phyloP scores from a whole-genome alignment of 2,329 filamentous ascomycete genomes.

The Pseudogymnoascus sp. region DNA sequence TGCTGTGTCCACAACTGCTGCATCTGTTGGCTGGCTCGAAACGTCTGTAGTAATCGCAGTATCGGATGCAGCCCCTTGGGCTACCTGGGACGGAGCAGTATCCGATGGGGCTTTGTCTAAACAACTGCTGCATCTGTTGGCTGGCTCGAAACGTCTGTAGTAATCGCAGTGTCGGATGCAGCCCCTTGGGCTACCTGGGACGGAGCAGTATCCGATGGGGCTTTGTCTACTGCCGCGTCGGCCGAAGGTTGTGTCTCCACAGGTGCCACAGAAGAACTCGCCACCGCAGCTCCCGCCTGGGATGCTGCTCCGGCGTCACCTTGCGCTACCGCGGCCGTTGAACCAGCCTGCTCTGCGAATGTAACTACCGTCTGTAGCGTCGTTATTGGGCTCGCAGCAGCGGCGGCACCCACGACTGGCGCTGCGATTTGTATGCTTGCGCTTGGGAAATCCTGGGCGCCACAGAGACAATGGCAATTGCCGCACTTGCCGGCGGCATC shows the following conservation, averaged over 20 bases:
- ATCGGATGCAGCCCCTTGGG: not conserved
- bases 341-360: not conserved
- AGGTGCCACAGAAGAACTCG: not conserved
- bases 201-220: not conserved
- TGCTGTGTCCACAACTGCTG: slow-evolving; percentile 11
- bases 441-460: not conserved
- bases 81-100: not conserved
- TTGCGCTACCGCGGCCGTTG: slow-evolving; percentile 4
- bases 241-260: not conserved
- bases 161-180: not conserved
- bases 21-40: not conserved
- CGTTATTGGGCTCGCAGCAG: not conserved
- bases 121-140: slow-evolving; percentile 8
- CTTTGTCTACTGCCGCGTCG: not conserved
- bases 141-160: not conserved
- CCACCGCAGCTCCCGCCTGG: not conserved
- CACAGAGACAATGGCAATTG: not conserved
- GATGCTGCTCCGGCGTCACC: not conserved
- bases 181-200: not conserved
- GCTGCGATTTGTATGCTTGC: not conserved
- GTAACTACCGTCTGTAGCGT: slow-evolving; percentile 10
- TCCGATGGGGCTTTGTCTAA: not conserved
- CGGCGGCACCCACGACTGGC: not conserved
- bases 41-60: not conserved
- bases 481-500: not conserved